These are phyloP conservation scores for Candida sithepensis DNA, from an alignment of 805 yeast species.

Conservation along the genomic window DNA sequence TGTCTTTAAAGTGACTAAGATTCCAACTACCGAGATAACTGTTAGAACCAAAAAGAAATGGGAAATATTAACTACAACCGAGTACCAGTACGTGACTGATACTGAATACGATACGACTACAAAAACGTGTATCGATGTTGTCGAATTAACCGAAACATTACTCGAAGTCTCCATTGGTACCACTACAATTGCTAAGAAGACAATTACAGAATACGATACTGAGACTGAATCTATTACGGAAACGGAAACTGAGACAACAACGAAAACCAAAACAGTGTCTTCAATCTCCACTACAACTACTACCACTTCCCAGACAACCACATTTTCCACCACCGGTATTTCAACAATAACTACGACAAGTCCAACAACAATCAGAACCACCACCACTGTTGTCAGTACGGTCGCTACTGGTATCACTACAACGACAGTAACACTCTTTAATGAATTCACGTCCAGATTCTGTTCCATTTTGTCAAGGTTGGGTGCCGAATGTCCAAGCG, in stretches of 20 bases:
- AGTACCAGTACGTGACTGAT: conserved; percentile 6
- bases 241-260: conserved; percentile 8
- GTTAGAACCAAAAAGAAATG: conserved; percentile 17
- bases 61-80: conserved; percentile 13
- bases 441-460: conserved; percentile 17
- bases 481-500: conserved; percentile 17
- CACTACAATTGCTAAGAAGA: conserved; percentile 14
- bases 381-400: conserved; percentile 8
- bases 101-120: conserved; percentile 17
- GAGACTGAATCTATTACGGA: conserved; percentile 14
- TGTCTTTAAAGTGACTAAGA: conserved; percentile 13
- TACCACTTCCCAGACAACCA: conserved; percentile 3
- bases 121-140: conserved; percentile 12
- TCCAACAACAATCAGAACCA: conserved; percentile 3
- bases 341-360: conserved; percentile 8
- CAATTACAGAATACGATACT: conserved; percentile 12
- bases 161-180: conserved; percentile 11
- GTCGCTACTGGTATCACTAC: conserved; percentile 7
- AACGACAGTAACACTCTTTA: conserved; percentile 11
- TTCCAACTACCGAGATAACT: conserved; percentile 17
- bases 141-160: conserved; percentile 13
- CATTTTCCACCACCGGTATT: conserved; percentile 6
- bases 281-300: not conserved
- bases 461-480: conserved; percentile 16
- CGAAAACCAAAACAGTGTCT: conserved; percentile 6